Evolutionary conservation across 2,329 filamentous ascomycete species (phyloP).

Genomic region (Cladosporium sp.): DNA sequence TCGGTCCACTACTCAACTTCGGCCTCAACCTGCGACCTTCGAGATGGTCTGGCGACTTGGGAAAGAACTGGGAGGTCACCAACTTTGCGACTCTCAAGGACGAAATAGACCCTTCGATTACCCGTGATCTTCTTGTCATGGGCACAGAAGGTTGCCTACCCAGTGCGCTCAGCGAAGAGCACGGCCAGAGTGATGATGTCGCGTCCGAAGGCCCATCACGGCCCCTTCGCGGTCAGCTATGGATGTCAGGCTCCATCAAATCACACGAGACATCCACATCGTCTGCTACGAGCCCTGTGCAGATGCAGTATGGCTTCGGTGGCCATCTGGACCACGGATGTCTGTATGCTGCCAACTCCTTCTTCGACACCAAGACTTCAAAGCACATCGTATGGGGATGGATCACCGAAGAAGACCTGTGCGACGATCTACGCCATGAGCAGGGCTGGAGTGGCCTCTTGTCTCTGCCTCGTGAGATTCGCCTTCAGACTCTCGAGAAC

Average conservation of each 20-base stretch:
- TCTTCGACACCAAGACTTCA: conserved; percentile 41
- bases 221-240: conserved; percentile 36
- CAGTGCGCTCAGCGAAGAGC: conserved; percentile 5
- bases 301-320: conserved; percentile 37
- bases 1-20: conserved; percentile 41
- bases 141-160: conserved; percentile 43
- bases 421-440: conserved; percentile 37
- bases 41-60: conserved; percentile 48
- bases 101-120: conserved; percentile 21
- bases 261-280: not conserved
- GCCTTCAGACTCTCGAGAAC: conserved; percentile 35
- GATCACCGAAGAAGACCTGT: conserved; percentile 50
- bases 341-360: conserved; percentile 48
- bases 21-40: conserved; percentile 38
- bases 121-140: conserved; percentile 42
- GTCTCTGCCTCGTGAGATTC: conserved; percentile 43
- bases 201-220: conserved; percentile 22
- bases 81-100: conserved; percentile 44
- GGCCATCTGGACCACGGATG: conserved; percentile 48
- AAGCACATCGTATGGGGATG: conserved; percentile 46
- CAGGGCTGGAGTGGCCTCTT: conserved; percentile 50
- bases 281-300: conserved; percentile 11
- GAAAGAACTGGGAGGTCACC: conserved; percentile 50
- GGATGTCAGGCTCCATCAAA: conserved; percentile 40
- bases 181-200: conserved; percentile 17